These are phyloP conservation scores for Datura wrightii DNA, from an alignment of 257 asterid genomes.

Conservation along the genomic window DNA sequence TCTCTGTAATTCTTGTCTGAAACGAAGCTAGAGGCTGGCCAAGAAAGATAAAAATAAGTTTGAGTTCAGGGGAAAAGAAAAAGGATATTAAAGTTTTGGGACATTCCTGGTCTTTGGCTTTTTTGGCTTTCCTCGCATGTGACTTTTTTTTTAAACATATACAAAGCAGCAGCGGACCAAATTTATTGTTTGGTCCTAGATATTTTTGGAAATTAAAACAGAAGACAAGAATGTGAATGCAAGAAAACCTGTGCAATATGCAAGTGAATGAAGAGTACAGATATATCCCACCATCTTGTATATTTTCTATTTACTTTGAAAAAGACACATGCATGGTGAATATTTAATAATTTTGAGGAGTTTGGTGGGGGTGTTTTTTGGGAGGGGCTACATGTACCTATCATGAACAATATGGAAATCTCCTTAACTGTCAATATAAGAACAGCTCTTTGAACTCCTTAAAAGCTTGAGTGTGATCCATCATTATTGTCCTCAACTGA, in stretches of 20 bases:
- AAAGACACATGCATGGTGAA: conserved; percentile 25
- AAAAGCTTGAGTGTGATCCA: conserved; percentile 51
- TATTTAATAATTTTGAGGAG: not conserved
- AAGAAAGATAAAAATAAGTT: not conserved
- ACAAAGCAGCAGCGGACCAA: conserved; percentile 13
- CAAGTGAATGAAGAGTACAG: conserved; percentile 44
- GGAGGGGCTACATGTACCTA: conserved; percentile 5
- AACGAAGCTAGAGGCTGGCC: not conserved
- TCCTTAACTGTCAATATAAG: conserved; percentile 40
- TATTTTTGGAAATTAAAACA: conserved; percentile 38
- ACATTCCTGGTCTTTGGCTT: conserved; percentile 14
- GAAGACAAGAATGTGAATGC: conserved; percentile 11
- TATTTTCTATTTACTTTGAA: not conserved
- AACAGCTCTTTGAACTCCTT: conserved; percentile 53
- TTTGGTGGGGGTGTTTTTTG: not conserved
- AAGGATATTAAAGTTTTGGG: not conserved
- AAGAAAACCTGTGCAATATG: conserved; percentile 27
- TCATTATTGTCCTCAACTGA: conserved; percentile 58
- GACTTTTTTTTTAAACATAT: not conserved
- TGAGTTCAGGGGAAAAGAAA: not conserved
- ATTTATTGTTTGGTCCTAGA: conserved; percentile 31
- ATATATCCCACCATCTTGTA: conserved; percentile 40
- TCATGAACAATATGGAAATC: conserved; percentile 27
- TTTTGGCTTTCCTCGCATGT: not conserved
- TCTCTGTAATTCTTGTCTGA: not conserved